phyloP scores from a whole-genome alignment of 1,139 yeast genomes.

The Magnusiomyces sp. region DNA sequence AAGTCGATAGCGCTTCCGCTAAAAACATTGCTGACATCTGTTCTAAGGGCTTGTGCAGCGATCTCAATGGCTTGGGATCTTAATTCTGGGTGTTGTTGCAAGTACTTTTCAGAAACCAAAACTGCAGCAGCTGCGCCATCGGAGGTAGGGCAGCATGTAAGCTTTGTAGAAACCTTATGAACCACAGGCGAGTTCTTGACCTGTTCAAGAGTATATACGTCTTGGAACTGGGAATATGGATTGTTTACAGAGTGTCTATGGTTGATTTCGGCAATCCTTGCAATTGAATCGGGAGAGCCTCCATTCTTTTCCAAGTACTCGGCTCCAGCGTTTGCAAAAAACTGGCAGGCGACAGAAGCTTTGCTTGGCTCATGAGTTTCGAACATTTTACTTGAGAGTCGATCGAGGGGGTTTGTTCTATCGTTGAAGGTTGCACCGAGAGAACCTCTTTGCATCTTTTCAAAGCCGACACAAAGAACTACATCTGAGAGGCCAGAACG shows the following conservation, averaged over 20 bases:
- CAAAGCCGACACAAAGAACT: constrained; percentile 27
- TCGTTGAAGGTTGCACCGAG: constrained; percentile 23
- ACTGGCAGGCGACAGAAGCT: constrained; percentile 27
- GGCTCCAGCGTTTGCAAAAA: constrained; percentile 27
- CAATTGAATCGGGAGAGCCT: constrained; percentile 20
- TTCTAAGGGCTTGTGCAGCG: constrained; percentile 24
- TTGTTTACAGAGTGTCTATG: constrained; percentile 27
- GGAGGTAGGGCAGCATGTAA: constrained; percentile 30
- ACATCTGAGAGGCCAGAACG: constrained; percentile 24
- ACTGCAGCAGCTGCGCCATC: constrained; percentile 87
- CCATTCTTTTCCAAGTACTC: constrained; percentile 22
- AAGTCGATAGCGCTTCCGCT: constrained; percentile 23
- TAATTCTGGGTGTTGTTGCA: constrained; percentile 38
- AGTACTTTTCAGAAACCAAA: constrained; percentile 63
- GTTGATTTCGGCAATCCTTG: constrained; percentile 26
- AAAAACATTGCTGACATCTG: constrained; percentile 23
- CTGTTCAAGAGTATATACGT: constrained; percentile 25
- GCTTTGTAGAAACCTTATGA: constrained; percentile 24
- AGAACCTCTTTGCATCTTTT: constrained; percentile 27
- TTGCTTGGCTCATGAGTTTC: constrained; percentile 18
- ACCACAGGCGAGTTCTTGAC: constrained; percentile 23
- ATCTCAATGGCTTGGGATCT: constrained; percentile 25
- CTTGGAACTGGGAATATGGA: constrained; percentile 28
- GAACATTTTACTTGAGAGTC: constrained; percentile 17
- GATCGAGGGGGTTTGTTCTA: constrained; percentile 24